Base-by-base conservation (phyloP, 2,329 filamentous ascomycete genomes). In the Pseudogymnoascus sp. region DNA sequence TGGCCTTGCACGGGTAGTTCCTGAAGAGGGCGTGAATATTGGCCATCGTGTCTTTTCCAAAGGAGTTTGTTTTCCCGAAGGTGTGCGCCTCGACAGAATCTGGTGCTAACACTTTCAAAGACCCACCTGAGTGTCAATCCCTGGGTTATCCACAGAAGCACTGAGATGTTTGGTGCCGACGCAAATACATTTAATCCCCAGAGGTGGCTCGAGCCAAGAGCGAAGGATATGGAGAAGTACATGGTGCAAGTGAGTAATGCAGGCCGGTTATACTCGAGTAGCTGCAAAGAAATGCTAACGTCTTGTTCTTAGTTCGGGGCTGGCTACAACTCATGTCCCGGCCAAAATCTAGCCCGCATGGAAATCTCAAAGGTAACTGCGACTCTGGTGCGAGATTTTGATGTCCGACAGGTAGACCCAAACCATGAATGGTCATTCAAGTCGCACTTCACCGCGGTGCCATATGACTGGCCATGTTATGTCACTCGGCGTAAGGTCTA, bases 241-340 rank as follows among this genome's bases (percentile, higher is more conserved):
- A 65, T 69, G 60, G 66, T 71, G 6, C 43, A 50, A 28, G 41
- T 50, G 8, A 50, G 43, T 50, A 50, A 16, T 30, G 14, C 43
- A 4, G 30, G 22, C 3, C 7, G 16, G 8, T 12, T n/a, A 8
- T 5, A n/a, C n/a, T n/a, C n/a, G n/a, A n/a, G n/a, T n/a, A 16
- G 14, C 14, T 16, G 14, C 16, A 8, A 12, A 16, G 4, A n/a
- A 8, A 30, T 50, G 2, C 22, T 50, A 30, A 30, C 22, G 14
- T 47, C 41, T 20, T 28, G 16, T 30, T 30, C 22, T 16, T 62
- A 67, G 62, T 76, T 73, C 63, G 73, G 73, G 20, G 70, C 70
- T 4, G 73, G 75, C 6, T 75, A 74, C 39, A 71, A 70, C 22
- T 66, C 68, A 41, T 76, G 73, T 57, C 70, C 71, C 16, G 74